Evolutionary conservation across 257 asterid genomes (phyloP).

Genomic region (Ocimum tenuiflorum): DNA sequence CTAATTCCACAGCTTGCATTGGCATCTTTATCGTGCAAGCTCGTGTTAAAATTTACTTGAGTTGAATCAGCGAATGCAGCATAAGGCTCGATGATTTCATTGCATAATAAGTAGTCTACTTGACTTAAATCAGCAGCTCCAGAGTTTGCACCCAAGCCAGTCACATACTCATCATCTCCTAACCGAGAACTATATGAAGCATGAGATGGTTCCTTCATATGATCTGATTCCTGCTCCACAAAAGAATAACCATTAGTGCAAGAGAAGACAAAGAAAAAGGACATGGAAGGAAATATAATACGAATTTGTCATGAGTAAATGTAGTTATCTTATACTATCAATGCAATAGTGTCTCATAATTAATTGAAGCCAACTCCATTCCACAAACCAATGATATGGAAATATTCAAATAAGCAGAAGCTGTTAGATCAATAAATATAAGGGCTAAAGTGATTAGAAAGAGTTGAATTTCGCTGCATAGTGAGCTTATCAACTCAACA

Average conservation of each 20-base stretch:
- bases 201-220: conserved; percentile 22
- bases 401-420: too few relatives aligned
- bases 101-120: conserved; percentile 32
- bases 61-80: conserved; percentile 10
- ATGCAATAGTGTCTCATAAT: not conserved
- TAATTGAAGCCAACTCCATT: too few relatives aligned
- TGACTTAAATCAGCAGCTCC: conserved; percentile 25
- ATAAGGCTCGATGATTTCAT: conserved; percentile 32
- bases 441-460: not conserved
- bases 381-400: too few relatives aligned
- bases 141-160: conserved; percentile 36
- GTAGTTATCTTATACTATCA: not conserved
- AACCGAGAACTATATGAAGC: conserved; percentile 26
- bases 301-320: too few relatives aligned
- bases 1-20: conserved; percentile 30
- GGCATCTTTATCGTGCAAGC: conserved; percentile 20
- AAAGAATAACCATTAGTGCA: not conserved
- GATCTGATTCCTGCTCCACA: conserved; percentile 36
- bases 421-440: not conserved
- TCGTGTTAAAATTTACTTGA: conserved; percentile 18
- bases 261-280: too few relatives aligned
- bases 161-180: conserved; percentile 30
- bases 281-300: too few relatives aligned
- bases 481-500: not conserved
- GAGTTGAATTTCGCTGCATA: not conserved